Conservation (phyloP, 176 grass and related monocot genomes). For the sorghum (Sorghum bicolor) region DNA sequence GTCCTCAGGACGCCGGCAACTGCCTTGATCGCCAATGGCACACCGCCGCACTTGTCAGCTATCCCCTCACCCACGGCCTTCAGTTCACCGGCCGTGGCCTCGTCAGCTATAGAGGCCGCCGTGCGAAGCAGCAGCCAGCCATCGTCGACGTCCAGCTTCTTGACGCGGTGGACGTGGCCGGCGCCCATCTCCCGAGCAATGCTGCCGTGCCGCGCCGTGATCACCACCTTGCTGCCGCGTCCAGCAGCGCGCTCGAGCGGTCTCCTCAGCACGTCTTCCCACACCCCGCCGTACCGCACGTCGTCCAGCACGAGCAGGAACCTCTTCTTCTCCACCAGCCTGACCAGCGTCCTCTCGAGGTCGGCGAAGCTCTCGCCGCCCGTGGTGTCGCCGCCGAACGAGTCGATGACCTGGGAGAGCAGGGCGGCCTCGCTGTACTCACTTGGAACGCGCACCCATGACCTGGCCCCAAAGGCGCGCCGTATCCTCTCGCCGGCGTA, state of each 20-base stretch:
- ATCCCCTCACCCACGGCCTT: constrained; percentile 37
- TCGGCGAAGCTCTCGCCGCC: constrained; percentile 27
- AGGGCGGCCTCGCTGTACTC: constrained; percentile 40
- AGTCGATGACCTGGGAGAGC: constrained; percentile 49
- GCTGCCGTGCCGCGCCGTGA: constrained; percentile 42
- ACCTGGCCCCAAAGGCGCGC: constrained; percentile 27
- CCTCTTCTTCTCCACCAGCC: constrained; percentile 37
- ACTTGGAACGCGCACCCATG: constrained; percentile 45
- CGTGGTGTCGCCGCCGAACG: constrained; percentile 31
- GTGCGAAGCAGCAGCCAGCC: constrained; percentile 47
- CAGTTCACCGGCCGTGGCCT: constrained; percentile 14
- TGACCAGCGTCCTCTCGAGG: constrained; percentile 28
- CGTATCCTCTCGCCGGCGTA: constrained; percentile 52
- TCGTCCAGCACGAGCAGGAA: constrained; percentile 64
- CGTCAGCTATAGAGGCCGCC: constrained; percentile 11
- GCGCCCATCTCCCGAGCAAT: constrained; percentile 43
- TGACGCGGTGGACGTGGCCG: constrained; percentile 43
- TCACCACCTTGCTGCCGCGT: constrained; percentile 50
- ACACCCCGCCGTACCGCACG: constrained; percentile 41
- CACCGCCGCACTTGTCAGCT: constrained; percentile 45
- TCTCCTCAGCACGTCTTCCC: constrained; percentile 39
- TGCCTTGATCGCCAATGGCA: constrained; percentile 53
- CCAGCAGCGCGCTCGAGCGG: constrained; percentile 33
- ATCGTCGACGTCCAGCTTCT: constrained; percentile 35
- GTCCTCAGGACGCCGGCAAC: constrained; percentile 53